Base-by-base conservation (phyloP, 768 basidiomycete species). In the Ramaria sp. region DNA sequence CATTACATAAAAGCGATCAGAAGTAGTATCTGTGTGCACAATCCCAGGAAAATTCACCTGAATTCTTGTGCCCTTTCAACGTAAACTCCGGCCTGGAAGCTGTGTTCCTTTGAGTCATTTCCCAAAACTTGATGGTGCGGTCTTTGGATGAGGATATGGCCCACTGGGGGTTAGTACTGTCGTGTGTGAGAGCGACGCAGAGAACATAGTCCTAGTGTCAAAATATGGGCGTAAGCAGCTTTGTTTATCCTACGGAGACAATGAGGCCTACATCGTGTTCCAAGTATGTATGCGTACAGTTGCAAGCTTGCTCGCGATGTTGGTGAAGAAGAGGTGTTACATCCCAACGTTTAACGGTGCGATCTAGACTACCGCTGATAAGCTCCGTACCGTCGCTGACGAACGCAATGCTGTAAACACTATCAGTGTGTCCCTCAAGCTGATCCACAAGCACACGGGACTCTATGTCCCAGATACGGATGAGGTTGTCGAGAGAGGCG, bases 71-170 rank as follows among this genome's bases (percentile, higher is more conserved):
- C 55, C 87, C 83, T 68, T 96, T 93, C 34, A 99, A 75, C 86
- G 95, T 91, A 65, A 90, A 86, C 69, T 97, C 93, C 34, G 34
- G 34, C 34, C 3, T 37, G 9, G 34, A 10, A 2, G 34, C 13
- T 13, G 64, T 91, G 85, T 39, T 82, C 78, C 37, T 81, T 84
- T 12, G 78, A 78, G 60, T 79, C 76, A 66, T 94, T 88, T 84
- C 89, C 34, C 34, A 91, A 67, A 95, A 91, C 68, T 93, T 90
- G 54, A 98, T 92, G 0, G 91, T 87, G 13, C 96, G 86, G 68
- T 99, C 95, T 72, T 97, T 97, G 37, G 83, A 85, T 51, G 95
- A 94, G 12, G 90, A 93, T 10, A 95, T 93, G 62, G 98, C 86
- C 89, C 91, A 87, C 61, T 88, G 82, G 2, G 3, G 42, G 4